phyloP scores from a whole-genome alignment of 176 grass and related monocot genomes.

The Hyparrhenia diplandra region DNA sequence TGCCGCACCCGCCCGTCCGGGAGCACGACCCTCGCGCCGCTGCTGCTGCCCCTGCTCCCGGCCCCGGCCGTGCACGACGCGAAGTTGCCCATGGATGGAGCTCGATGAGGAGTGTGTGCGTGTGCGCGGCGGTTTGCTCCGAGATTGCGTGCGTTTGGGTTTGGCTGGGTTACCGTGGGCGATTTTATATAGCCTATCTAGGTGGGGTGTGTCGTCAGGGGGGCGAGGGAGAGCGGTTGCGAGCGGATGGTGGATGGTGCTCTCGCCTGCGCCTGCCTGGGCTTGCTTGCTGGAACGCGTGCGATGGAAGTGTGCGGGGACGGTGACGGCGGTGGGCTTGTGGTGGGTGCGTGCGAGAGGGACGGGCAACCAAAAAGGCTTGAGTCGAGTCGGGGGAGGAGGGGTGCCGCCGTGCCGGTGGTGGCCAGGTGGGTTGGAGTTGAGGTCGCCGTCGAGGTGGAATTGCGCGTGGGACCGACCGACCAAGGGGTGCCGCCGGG shows the following conservation, averaged over 20 bases:
- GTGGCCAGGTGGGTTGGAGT: not conserved
- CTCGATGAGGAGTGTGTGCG: not conserved
- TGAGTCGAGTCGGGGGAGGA: not conserved
- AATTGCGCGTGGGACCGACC: constrained; percentile 46
- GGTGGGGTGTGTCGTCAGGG: not conserved
- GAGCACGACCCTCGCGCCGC: constrained; percentile 51
- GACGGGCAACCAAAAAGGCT: not conserved
- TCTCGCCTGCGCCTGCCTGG: too few species aligned
- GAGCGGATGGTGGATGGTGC: not conserved
- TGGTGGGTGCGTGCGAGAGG: not conserved
- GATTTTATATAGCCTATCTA: constrained; percentile 39
- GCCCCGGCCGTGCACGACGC: constrained; percentile 51
- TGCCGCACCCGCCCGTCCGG: constrained; percentile 45
- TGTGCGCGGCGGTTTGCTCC: not conserved
- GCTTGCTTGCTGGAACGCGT: constrained; percentile 26
- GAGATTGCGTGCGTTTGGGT: not conserved
- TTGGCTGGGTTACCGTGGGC: not conserved
- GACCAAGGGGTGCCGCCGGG: not conserved
- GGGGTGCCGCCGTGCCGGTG: not conserved
- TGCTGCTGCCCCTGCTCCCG: not conserved
- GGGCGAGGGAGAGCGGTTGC: not conserved
- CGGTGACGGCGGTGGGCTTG: constrained; percentile 2
- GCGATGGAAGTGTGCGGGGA: not conserved
- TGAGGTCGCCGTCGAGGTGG: not conserved
- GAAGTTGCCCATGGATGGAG: constrained; percentile 77